Evolutionary conservation across 2,329 filamentous ascomycete genomes (phyloP).

Genomic region (Cercospora nicotianae): DNA sequence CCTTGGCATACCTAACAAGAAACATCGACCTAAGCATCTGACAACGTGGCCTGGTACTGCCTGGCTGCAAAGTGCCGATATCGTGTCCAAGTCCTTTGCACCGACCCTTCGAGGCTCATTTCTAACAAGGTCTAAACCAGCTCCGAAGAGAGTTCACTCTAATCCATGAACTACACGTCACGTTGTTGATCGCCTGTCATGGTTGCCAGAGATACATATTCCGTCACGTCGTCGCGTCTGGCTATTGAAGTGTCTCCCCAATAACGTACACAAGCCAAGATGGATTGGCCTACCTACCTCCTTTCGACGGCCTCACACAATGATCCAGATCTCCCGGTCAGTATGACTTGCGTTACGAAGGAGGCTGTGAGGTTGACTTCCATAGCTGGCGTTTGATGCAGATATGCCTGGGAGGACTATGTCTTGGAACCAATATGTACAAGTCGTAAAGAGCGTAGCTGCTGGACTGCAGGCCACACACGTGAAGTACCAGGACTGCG

Average conservation of each 20-base stretch:
- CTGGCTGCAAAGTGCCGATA: neutral
- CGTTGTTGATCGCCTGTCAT: neutral
- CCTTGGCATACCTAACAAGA: neutral
- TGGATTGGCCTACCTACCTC: neutral
- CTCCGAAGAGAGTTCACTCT: neutral
- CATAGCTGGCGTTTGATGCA: neutral
- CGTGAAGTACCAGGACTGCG: constrained; percentile 12
- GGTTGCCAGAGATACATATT: neutral
- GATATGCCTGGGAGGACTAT: neutral
- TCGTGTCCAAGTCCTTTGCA: neutral
- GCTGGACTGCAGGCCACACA: constrained; percentile 9
- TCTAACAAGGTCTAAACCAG: neutral
- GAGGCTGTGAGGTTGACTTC: neutral
- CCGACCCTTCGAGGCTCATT: neutral
- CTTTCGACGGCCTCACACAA: neutral
- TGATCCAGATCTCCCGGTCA: neutral
- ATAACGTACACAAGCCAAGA: neutral
- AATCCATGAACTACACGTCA: neutral
- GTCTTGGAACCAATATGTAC: constrained; percentile 11
- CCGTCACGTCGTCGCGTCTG: neutral
- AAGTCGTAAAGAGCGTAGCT: constrained; percentile 14
- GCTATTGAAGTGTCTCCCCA: neutral
- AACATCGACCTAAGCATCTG: neutral
- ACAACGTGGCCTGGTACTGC: neutral
- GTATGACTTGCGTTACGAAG: neutral